Percentiles rank a stretch among this genome's conserved stretches.
These are phyloP conservation scores for Nelumbo lutea DNA, from an alignment of 164 flowering plant genomes.

Conservation along the genomic window DNA sequence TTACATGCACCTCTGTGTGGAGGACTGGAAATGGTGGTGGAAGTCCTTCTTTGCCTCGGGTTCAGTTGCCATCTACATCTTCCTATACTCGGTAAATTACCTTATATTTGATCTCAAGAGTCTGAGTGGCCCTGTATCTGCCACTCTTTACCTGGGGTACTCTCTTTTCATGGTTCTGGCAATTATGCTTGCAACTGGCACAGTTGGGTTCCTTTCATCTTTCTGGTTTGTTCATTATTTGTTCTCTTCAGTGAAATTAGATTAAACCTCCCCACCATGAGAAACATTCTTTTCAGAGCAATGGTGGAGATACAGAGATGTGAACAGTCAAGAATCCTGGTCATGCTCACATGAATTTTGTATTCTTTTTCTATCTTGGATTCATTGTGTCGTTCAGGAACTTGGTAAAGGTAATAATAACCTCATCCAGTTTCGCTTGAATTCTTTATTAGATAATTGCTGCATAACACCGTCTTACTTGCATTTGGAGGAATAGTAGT, in stretches of 20 bases:
- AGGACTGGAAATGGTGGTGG: constrained; percentile 34
- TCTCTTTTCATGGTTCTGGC: constrained; percentile 25
- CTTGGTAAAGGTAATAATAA: background rate
- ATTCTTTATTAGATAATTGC: background rate
- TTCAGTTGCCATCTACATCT: constrained; percentile 21
- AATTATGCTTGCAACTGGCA: constrained; percentile 22
- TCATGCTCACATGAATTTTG: too few relatives aligned
- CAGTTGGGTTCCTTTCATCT: constrained; percentile 29
- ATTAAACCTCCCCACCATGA: constrained; percentile 4
- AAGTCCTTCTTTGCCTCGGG: constrained; percentile 26
- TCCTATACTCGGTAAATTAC: constrained; percentile 24
- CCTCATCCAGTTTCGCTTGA: background rate
- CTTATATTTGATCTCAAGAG: constrained; percentile 17
- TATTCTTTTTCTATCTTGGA: background rate
- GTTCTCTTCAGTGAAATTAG: constrained; percentile 27
- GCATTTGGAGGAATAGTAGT: background rate
- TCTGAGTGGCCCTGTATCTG: constrained; percentile 24
- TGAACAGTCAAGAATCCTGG: too few relatives aligned
- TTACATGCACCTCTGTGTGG: constrained; percentile 27
- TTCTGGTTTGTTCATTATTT: constrained; percentile 28
- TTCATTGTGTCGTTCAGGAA: background rate
- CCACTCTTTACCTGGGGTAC: constrained; percentile 24
- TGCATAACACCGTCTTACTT: background rate
- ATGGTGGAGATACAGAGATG: background rate
- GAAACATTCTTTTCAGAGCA: background rate